A percentile compares a stretch with the other conserved stretches of the same genome.
Conservation (phyloP, 305 asterid genomes). For the Plantago rigida region DNA sequence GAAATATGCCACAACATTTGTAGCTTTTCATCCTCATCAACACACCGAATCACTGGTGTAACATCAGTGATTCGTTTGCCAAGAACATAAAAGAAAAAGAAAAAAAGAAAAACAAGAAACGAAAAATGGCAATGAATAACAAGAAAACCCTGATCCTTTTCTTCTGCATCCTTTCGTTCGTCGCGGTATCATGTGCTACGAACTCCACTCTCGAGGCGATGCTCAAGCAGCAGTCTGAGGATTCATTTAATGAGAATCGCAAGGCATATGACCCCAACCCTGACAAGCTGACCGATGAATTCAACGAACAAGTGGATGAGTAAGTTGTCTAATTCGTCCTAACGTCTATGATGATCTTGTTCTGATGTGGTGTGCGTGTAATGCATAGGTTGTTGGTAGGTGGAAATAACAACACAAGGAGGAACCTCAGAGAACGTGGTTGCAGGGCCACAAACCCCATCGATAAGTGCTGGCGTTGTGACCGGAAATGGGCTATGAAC, state of each 20-base stretch:
- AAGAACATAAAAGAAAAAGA: neutral
- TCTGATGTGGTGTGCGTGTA: neutral
- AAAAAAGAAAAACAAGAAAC: neutral
- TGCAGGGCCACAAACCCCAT: constrained; percentile 47
- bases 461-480: constrained; percentile 49
- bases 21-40: neutral
- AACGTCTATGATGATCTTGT: no score
- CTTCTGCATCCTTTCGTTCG: constrained; percentile 26
- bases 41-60: constrained; percentile 8
- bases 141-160: constrained; percentile 19
- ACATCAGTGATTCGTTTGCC: constrained; percentile 11
- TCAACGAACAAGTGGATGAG: constrained; percentile 54
- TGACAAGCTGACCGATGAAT: constrained; percentile 36
- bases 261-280: constrained; percentile 53
- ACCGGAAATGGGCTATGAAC: constrained; percentile 38
- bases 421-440: constrained; percentile 32
- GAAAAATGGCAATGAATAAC: constrained; percentile 26
- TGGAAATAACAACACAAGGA: constrained; percentile 23
- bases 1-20: constrained; percentile 1
- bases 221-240: constrained; percentile 37
- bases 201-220: constrained; percentile 43
- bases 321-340: constrained; percentile 22
- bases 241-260: constrained; percentile 40
- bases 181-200: constrained; percentile 28
- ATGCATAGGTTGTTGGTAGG: constrained; percentile 27